phyloP scores from a whole-genome alignment of 2,329 filamentous ascomycete genomes.

The Fusarium sp. region DNA sequence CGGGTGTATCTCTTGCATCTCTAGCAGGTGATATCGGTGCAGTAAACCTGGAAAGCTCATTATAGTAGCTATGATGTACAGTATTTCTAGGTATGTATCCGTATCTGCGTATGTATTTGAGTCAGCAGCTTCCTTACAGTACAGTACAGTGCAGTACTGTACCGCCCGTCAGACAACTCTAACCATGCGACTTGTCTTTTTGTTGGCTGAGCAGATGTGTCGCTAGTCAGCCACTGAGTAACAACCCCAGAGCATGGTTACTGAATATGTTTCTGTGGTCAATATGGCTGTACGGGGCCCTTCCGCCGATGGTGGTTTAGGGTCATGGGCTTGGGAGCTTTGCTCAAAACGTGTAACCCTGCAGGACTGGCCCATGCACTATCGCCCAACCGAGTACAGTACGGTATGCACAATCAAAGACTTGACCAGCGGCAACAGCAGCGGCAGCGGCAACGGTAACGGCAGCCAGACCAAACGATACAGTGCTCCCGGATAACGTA shows the following conservation, averaged over 20 bases:
- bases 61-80: neutral
- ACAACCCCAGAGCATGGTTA: slow-evolving; percentile 15
- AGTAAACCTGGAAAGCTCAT: neutral
- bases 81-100: neutral
- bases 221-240: slow-evolving; percentile 13
- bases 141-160: neutral
- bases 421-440: slow-evolving; percentile 4
- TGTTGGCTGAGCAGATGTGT: slow-evolving; percentile 26
- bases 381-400: slow-evolving; percentile 40
- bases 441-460: neutral
- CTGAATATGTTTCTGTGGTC: slow-evolving; percentile 25
- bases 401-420: slow-evolving; percentile 11
- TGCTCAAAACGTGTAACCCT: slow-evolving; percentile 42
- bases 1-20: slow-evolving; percentile 9
- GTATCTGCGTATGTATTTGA: neutral
- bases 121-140: neutral
- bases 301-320: slow-evolving; percentile 16
- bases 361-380: slow-evolving; percentile 38
- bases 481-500: neutral
- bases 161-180: slow-evolving; percentile 4
- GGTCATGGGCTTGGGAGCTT: slow-evolving; percentile 32
- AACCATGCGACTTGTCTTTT: slow-evolving; percentile 11
- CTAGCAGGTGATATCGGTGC: slow-evolving; percentile 13
- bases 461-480: neutral
- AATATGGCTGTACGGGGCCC: slow-evolving; percentile 22